Conservation (phyloP, 2,329 filamentous ascomycete species). For the Xylariaceae sp. region DNA sequence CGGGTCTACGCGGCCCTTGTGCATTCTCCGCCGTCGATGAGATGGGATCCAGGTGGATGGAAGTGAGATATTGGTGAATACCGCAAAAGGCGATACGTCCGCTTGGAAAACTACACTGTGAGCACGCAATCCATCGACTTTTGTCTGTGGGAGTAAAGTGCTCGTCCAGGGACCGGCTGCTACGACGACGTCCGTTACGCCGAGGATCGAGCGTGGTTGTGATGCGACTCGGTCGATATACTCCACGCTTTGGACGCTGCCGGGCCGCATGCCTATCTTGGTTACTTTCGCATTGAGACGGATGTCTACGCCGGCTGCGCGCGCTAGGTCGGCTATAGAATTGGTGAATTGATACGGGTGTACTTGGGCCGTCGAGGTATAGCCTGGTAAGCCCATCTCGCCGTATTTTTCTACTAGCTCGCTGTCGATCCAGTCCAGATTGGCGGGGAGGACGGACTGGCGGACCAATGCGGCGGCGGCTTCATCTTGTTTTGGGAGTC, state of each 20-base stretch:
- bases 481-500: conserved; percentile 54
- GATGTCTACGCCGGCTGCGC: conserved; percentile 62
- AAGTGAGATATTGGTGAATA: conserved; percentile 82
- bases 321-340: conserved; percentile 70
- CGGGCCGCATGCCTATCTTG: conserved; percentile 50
- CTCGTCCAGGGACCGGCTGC: conserved; percentile 60
- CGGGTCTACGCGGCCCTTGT: conserved; percentile 62
- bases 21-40: conserved; percentile 49
- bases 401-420: conserved; percentile 65
- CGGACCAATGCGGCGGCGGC: conserved; percentile 44
- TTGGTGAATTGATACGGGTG: conserved; percentile 90
- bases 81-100: conserved; percentile 64
- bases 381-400: conserved; percentile 67
- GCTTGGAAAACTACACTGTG: conserved; percentile 62
- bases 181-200: conserved; percentile 50
- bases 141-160: conserved; percentile 50
- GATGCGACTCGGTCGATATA: conserved; percentile 47
- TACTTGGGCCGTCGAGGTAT: conserved; percentile 81
- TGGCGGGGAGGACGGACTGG: conserved; percentile 61
- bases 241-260: conserved; percentile 56
- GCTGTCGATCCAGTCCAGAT: conserved; percentile 78
- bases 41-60: conserved; percentile 57
- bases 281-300: conserved; percentile 62
- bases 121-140: conserved; percentile 54
- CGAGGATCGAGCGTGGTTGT: conserved; percentile 33